These are phyloP conservation scores for Acacia confusa DNA, from an alignment of 306 rosid genomes.

Conservation along the genomic window DNA sequence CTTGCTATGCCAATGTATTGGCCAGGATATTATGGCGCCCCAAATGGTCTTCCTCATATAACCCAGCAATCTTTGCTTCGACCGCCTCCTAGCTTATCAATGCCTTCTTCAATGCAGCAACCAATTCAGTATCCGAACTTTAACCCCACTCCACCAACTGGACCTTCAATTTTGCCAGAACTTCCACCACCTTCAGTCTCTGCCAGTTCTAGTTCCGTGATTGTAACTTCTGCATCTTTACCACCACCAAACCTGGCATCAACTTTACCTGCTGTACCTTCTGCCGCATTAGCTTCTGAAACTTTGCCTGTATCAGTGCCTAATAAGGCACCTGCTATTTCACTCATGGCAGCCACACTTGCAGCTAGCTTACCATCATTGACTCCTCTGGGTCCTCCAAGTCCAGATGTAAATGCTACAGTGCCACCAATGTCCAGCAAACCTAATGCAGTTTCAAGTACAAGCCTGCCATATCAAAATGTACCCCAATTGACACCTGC, in stretches of 20 bases:
- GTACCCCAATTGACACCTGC: constrained; percentile 53
- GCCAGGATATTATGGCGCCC: constrained; percentile 94
- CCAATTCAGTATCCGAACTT: constrained; percentile 76
- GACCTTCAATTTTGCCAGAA: constrained; percentile 64
- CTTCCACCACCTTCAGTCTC: constrained; percentile 54
- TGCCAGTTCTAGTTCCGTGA: constrained; percentile 45
- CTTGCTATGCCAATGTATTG: constrained; percentile 90
- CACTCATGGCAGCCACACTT: constrained; percentile 35
- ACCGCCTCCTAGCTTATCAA: constrained; percentile 83
- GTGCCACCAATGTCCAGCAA: constrained; percentile 53
- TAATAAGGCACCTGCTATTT: constrained; percentile 50
- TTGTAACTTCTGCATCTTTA: constrained; percentile 43
- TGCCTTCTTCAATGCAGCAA: constrained; percentile 82
- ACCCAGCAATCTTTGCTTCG: constrained; percentile 79
- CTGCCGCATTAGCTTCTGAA: constrained; percentile 55
- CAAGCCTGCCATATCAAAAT: constrained; percentile 55
- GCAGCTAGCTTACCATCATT: constrained; percentile 47
- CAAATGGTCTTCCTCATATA: constrained; percentile 83
- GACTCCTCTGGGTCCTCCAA: constrained; percentile 47
- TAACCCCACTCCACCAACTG: constrained; percentile 56
- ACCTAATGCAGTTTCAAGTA: constrained; percentile 49
- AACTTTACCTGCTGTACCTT: constrained; percentile 44
- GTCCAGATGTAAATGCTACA: constrained; percentile 44
- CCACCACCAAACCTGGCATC: constrained; percentile 40
- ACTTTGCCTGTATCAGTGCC: constrained; percentile 46